Evolutionary conservation across 495 filamentous ascomycete species (phyloP), one percentile per base, ranked within the genome.

Genomic region (Collariella sp.): DNA sequence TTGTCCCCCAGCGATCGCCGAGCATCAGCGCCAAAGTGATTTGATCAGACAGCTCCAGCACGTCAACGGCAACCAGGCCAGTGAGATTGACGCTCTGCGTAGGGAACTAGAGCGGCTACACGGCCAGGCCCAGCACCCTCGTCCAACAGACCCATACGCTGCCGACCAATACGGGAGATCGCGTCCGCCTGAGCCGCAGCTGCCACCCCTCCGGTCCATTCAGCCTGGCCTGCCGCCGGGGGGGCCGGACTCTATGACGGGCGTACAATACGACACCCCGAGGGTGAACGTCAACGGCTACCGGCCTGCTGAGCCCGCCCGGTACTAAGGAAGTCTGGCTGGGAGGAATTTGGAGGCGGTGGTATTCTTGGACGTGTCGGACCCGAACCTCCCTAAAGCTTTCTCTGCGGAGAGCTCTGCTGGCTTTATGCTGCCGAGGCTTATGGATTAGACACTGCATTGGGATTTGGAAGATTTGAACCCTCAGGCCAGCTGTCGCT

Each of bases 231-330:
- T 55, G 11, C 52, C 31, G 7, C 46, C 52, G 4, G 1, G 55
- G 12, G 57, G 60, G 5, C 62, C 63, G 6, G 76, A 80, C 11
- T 69, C 72, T 6, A 80, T 80, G 77, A 77, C 74, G 20, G 77
- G 77, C 12, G 73, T 80, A 11, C 77, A 80, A 59, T 80, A 80
- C 49, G 72, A 78, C 41, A 61, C 67, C 7, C 72, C 70, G 12
- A 62, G 68, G 15, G 33, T 60, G 1, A 73, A 72, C 46, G 33
- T 60, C 1, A 73, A 72, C 46, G 70, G 71, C n/a, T 70, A 58
- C 44, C 67, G 70, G 22, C 57, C 47, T 19, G 50, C 62, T 11
- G 62, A 60, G 34, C 35, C 48, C 12, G 12, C 46, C 33, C 49
- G 59, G 45, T 64, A 47, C 43, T 63, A 56, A 46, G 33, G 11